Evolutionary conservation across 345 rosid species (phyloP).

Genomic region (Rubroshorea leprosula): DNA sequence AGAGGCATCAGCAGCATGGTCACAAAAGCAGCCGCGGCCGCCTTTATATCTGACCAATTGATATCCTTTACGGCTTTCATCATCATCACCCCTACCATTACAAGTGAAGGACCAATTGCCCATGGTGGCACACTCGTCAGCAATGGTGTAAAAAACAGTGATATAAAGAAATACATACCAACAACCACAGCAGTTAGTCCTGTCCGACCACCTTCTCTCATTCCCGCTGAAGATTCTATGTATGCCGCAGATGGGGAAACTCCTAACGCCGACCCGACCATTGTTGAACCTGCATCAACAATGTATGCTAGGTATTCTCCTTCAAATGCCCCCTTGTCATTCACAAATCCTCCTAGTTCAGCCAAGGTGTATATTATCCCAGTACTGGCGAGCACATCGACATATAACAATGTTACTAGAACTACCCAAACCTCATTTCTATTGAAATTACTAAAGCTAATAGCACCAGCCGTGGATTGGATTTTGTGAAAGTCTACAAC

Average conservation of each 20-base stretch:
- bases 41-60: conserved; percentile 58
- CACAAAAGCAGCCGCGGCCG: conserved; percentile 74
- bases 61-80: conserved; percentile 76
- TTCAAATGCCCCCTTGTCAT: conserved; percentile 62
- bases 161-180: conserved; percentile 47
- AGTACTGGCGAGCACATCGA: conserved; percentile 68
- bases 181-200: conserved; percentile 73
- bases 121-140: conserved; percentile 74
- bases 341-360: conserved; percentile 60
- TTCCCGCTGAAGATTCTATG: conserved; percentile 84
- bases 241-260: conserved; percentile 60
- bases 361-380: conserved; percentile 80
- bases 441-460: conserved; percentile 55
- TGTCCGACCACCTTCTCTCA: conserved; percentile 84
- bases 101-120: conserved; percentile 88
- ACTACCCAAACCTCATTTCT: conserved; percentile 68
- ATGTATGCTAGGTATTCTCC: conserved; percentile 74
- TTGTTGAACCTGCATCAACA: conserved; percentile 75
- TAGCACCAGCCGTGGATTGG: conserved; percentile 61
- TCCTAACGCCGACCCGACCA: conserved; percentile 64
- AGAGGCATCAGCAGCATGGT: conserved; percentile 85
- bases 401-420: conserved; percentile 52
- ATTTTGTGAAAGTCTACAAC: conserved; percentile 71
- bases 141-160: conserved; percentile 68
- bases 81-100: conserved; percentile 85